These are phyloP conservation scores for Syzygium aromaticum DNA, from an alignment of 345 rosid genomes.

Conservation along the genomic window DNA sequence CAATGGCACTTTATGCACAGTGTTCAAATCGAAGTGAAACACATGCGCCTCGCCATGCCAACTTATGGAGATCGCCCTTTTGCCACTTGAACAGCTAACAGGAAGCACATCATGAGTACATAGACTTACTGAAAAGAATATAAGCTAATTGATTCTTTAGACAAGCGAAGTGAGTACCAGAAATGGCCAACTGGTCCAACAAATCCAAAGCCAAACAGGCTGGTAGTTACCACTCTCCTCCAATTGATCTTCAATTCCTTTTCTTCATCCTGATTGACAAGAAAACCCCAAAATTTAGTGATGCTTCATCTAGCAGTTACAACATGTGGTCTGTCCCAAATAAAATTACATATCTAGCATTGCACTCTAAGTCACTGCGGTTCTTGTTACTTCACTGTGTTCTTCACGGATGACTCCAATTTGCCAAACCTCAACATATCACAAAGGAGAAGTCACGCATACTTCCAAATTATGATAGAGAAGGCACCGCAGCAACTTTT, in stretches of 20 bases:
- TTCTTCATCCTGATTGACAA: neutral
- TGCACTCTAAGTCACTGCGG: neutral
- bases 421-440: neutral
- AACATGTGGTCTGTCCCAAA: neutral
- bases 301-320: neutral
- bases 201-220: constrained; percentile 1
- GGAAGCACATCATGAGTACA: neutral
- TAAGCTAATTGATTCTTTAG: neutral
- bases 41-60: neutral
- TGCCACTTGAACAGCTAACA: neutral
- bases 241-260: neutral
- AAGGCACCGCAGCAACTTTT: neutral
- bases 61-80: neutral
- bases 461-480: neutral
- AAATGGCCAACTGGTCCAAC: constrained; percentile 10
- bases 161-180: neutral
- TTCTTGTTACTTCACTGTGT: neutral
- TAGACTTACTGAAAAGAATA: neutral
- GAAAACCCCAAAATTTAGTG: neutral
- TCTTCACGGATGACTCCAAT: neutral
- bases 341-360: neutral
- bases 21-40: neutral
- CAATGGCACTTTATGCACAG: rapidly evolving
- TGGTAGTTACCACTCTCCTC: constrained; percentile 6
- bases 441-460: neutral